Percentiles rank a stretch among this genome's conserved stretches.
Conservation (phyloP, 1,284 basidiomycete species). For the Mycena sp. region DNA sequence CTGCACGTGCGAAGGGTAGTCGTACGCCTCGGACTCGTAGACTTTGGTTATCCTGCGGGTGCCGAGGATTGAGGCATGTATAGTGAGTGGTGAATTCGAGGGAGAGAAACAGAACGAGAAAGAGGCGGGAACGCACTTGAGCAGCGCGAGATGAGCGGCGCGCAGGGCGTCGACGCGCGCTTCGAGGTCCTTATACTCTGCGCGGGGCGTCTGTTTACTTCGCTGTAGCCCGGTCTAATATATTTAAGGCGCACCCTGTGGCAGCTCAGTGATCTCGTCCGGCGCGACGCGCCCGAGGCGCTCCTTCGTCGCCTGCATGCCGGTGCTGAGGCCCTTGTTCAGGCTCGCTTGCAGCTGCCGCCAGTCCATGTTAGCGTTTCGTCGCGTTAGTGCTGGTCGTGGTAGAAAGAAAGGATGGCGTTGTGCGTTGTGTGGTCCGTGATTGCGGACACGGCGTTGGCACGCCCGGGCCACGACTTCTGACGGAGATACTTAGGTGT, state of each 20-base stretch:
- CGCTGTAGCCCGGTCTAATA: too few species aligned
- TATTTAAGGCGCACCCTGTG: constrained; percentile 37
- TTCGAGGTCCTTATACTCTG: constrained; percentile 97
- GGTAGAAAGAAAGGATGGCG: too few species aligned
- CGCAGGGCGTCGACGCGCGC: constrained; percentile 93
- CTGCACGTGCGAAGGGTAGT: constrained; percentile 68
- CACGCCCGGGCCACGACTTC: too few species aligned
- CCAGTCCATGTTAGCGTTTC: constrained; percentile 33
- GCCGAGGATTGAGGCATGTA: too few species aligned
- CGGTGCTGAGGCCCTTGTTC: constrained; percentile 83
- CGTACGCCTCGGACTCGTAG: constrained; percentile 77
- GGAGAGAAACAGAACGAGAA: constrained; percentile 10
- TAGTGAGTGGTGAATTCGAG: too few species aligned
- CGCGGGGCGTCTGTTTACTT: neutral
- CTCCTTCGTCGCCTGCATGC: constrained; percentile 92
- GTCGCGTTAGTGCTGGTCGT: too few species aligned
- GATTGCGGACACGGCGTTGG: too few species aligned
- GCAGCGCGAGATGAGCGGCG: constrained; percentile 78
- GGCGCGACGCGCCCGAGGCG: constrained; percentile 88
- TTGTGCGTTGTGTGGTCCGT: too few species aligned
- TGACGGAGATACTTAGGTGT: too few species aligned
- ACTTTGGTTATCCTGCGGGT: constrained; percentile 79
- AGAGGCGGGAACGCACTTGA: constrained; percentile 67
- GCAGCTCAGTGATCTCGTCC: constrained; percentile 95
- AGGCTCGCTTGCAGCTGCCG: constrained; percentile 13